Conservation (phyloP, 1,139 yeast genomes). For the Sugiyamaella novakii region DNA sequence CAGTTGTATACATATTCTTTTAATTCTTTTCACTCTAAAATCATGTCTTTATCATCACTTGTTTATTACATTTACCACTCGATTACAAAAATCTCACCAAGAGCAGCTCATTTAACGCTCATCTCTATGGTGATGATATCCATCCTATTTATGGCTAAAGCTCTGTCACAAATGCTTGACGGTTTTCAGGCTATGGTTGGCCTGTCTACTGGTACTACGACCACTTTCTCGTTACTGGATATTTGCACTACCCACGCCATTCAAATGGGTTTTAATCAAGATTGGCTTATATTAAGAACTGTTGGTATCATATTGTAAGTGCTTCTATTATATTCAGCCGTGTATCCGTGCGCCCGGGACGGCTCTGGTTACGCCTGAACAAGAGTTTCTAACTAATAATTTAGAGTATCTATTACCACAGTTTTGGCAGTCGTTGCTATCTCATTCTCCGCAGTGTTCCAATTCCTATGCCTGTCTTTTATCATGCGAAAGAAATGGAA, state of each 20-base stretch:
- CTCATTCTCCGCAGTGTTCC: slow-evolving; percentile 31
- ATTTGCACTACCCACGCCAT: slow-evolving; percentile 10
- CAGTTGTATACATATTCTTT: too few relatives aligned
- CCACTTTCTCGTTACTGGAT: slow-evolving; percentile 3
- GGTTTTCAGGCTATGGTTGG: slow-evolving; percentile 13
- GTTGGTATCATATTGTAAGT: slow-evolving; percentile 15
- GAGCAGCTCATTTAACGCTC: slow-evolving; percentile 10
- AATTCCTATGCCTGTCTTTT: slow-evolving; percentile 28
- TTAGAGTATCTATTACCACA: slow-evolving; percentile 19
- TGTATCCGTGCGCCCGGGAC: not conserved
- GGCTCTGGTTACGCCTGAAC: too few relatives aligned
- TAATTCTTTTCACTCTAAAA: too few relatives aligned
- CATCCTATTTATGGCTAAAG: slow-evolving; percentile 11
- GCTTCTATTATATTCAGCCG: not conserved
- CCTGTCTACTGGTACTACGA: slow-evolving; percentile 5
- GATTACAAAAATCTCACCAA: slow-evolving; percentile 12
- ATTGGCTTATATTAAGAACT: slow-evolving; percentile 14
- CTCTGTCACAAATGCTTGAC: slow-evolving; percentile 17
- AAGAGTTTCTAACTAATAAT: not conserved
- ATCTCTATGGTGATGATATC: slow-evolving; percentile 10
- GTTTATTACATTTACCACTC: slow-evolving; percentile 2
- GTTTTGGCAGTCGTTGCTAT: slow-evolving; percentile 21
- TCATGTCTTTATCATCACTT: not conserved
- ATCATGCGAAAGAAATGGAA: slow-evolving; percentile 32
- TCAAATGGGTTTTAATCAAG: slow-evolving; percentile 17